These are phyloP conservation scores for Tricharina praecox DNA, from an alignment of 495 filamentous ascomycete genomes.

Conservation along the genomic window DNA sequence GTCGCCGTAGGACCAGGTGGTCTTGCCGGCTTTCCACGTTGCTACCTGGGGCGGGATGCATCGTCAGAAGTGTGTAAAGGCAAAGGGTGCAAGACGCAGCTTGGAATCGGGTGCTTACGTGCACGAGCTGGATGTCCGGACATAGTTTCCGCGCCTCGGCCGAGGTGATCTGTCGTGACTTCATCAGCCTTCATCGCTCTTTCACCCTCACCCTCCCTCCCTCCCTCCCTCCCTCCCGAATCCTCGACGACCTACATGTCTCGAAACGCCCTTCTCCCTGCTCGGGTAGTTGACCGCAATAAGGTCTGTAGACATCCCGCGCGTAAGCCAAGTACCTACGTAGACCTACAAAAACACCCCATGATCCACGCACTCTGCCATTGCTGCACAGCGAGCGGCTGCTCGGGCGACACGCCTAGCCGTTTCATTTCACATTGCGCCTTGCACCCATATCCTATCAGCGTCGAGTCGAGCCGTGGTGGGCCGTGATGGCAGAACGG, in stretches of 20 bases:
- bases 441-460: slow-evolving; percentile 4
- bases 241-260: slow-evolving; percentile 41
- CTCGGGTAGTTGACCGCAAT: slow-evolving; percentile 96
- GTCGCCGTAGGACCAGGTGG: slow-evolving; percentile 77
- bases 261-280: slow-evolving; percentile 55
- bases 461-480: too few relatives aligned
- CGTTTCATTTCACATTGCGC: slow-evolving; percentile 92
- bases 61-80: background rate
- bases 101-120: slow-evolving; percentile 26
- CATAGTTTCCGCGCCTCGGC: slow-evolving; percentile 79
- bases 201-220: too few relatives aligned
- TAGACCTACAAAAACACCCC: slow-evolving; percentile 17
- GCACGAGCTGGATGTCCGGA: slow-evolving; percentile 54
- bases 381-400: slow-evolving; percentile 83
- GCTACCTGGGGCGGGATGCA: slow-evolving; percentile 72
- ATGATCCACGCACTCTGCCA: slow-evolving; percentile 38
- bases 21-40: slow-evolving; percentile 83
- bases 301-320: too few relatives aligned
- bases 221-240: too few relatives aligned
- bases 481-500: too few relatives aligned
- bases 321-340: slow-evolving; percentile 1
- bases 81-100: background rate
- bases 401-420: slow-evolving; percentile 50
- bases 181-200: background rate
- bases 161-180: slow-evolving; percentile 27